A percentile compares a stretch with the other conserved stretches of the same genome.
Evolutionary conservation across 2,329 filamentous ascomycete species (phyloP).

Genomic region (Westerdykella aurantiaca): DNA sequence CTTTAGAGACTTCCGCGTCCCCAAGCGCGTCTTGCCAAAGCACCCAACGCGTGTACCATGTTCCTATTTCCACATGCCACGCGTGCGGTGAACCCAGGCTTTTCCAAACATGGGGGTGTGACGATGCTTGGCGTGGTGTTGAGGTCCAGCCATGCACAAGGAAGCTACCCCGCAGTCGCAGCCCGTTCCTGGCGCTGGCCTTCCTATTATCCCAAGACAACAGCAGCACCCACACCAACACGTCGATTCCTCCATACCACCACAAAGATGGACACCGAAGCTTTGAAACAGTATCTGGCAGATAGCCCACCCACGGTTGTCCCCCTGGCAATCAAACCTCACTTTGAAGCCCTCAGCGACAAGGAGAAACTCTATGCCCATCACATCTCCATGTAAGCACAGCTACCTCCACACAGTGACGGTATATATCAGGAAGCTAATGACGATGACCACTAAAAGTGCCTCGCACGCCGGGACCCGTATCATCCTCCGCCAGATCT

Average conservation of each 20-base stretch:
- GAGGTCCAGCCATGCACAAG: too few relatives aligned
- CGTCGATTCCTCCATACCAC: not conserved
- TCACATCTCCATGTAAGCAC: constrained; percentile 43
- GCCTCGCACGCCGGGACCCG: constrained; percentile 47
- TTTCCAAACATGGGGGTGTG: too few relatives aligned
- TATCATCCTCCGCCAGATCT: constrained; percentile 50
- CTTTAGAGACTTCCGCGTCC: too few relatives aligned
- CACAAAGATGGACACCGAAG: constrained; percentile 39
- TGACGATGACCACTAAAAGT: constrained; percentile 12
- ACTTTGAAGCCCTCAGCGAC: constrained; percentile 73
- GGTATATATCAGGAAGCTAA: not conserved
- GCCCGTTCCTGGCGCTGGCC: too few relatives aligned
- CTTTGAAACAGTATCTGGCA: constrained; percentile 69
- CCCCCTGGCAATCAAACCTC: constrained; percentile 81
- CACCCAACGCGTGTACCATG: too few relatives aligned
- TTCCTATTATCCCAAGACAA: too few relatives aligned
- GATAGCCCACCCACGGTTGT: constrained; percentile 88
- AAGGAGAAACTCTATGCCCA: constrained; percentile 87
- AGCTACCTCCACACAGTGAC: not conserved
- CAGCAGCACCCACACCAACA: too few relatives aligned
- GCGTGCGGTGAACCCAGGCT: too few relatives aligned
- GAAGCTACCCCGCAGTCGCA: too few relatives aligned
- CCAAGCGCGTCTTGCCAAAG: too few relatives aligned
- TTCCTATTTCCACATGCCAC: too few relatives aligned
- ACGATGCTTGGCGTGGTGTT: too few relatives aligned